phyloP scores from a whole-genome alignment of 108 stramenopile species.

The Nitzschia inconspicua region DNA sequence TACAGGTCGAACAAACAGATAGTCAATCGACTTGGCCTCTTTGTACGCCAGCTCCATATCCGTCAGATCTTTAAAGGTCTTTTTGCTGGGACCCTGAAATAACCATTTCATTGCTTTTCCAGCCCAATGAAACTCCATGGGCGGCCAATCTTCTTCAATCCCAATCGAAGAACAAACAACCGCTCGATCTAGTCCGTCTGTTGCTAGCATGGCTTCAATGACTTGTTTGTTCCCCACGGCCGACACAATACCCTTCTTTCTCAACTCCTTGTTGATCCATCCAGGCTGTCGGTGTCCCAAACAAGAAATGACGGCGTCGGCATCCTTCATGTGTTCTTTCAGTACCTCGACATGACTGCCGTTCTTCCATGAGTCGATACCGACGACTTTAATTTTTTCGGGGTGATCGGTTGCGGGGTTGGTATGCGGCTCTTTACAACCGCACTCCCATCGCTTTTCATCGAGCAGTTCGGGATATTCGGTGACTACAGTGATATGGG shows the following conservation, averaged over 20 bases:
- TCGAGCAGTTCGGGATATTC: slow-evolving; percentile 44
- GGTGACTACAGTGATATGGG: slow-evolving; percentile 54
- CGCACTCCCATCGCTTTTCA: slow-evolving; percentile 67
- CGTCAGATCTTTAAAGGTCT: slow-evolving; percentile 53
- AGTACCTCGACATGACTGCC: too few species aligned
- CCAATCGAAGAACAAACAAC: slow-evolving; percentile 61
- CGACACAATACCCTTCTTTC: slow-evolving; percentile 5
- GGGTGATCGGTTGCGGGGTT: slow-evolving; percentile 6
- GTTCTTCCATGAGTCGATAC: too few species aligned
- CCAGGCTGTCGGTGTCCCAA: slow-evolving; percentile 72
- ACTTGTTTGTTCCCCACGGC: slow-evolving; percentile 51
- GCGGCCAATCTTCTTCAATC: slow-evolving; percentile 44
- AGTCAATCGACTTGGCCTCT: slow-evolving; percentile 36
- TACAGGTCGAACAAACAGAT: slow-evolving; percentile 66
- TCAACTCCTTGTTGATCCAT: slow-evolving; percentile 21
- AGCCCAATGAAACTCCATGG: slow-evolving; percentile 49
- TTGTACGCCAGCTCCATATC: slow-evolving; percentile 36
- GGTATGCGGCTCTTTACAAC: slow-evolving; percentile 41
- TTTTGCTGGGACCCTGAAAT: too few species aligned
- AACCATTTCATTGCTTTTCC: slow-evolving; percentile 38
- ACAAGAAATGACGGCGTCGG: slow-evolving; percentile 60
- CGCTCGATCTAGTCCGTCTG: slow-evolving; percentile 38
- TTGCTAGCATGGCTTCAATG: slow-evolving; percentile 52
- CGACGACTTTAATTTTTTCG: slow-evolving; percentile 4
- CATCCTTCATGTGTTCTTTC: slow-evolving; percentile 37